These are phyloP conservation scores for Umbelopsis ramanniana DNA, from an alignment of 192 early-diverging fungal genomes.

Conservation along the genomic window DNA sequence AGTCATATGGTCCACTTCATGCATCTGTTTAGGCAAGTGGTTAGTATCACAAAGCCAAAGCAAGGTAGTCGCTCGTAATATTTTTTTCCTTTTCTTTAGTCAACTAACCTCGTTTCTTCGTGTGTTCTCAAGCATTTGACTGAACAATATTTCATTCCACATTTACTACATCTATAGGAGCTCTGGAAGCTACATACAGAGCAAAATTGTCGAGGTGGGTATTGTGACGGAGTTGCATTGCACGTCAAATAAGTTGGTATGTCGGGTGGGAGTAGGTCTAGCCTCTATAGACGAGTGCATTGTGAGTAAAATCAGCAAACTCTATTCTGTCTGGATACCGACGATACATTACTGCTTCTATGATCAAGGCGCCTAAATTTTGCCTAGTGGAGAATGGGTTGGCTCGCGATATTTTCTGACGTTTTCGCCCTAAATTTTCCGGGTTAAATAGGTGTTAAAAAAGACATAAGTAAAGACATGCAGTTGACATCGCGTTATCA, in stretches of 20 bases:
- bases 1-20: constrained; percentile 22
- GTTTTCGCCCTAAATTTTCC: neutral
- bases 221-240: constrained; percentile 37
- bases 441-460: neutral
- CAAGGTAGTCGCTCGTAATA: neutral
- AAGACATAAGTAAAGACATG: neutral
- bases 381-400: constrained; percentile 29
- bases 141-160: constrained; percentile 71
- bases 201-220: constrained; percentile 60
- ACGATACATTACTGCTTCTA: constrained; percentile 36
- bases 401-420: constrained; percentile 10
- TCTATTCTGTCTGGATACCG: neutral
- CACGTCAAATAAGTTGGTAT: constrained; percentile 44
- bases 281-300: neutral
- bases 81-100: too few relatives aligned
- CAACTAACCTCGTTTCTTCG: constrained; percentile 56
- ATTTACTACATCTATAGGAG: constrained; percentile 61
- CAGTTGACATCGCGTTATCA: neutral
- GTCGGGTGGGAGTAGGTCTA: constrained; percentile 8
- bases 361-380: constrained; percentile 36
- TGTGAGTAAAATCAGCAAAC: neutral
- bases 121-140: constrained; percentile 61
- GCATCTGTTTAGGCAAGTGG: neutral
- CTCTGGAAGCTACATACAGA: constrained; percentile 69
- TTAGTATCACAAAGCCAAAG: neutral